phyloP scores from a whole-genome alignment of 768 basidiomycete species.

The Ramaria sp. region DNA sequence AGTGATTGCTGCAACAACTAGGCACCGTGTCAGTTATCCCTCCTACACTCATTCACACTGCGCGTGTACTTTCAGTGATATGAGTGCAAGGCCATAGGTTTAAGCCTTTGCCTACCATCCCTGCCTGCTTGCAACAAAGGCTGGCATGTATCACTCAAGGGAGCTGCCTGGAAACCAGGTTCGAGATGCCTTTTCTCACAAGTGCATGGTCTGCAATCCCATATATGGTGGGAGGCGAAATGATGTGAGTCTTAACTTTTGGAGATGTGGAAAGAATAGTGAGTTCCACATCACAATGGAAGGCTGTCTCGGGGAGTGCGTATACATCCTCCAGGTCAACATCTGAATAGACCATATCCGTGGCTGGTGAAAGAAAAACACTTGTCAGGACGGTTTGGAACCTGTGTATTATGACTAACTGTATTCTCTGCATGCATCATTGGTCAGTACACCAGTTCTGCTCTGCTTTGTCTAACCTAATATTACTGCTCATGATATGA shows the following conservation, averaged over 20 bases:
- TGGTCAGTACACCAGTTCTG: too few species aligned
- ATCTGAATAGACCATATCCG: conserved; percentile 21
- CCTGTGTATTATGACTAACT: background rate
- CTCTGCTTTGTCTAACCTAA: background rate
- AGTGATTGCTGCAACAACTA: conserved; percentile 22
- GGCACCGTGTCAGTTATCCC: background rate
- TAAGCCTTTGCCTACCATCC: too few species aligned
- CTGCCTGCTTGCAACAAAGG: too few species aligned
- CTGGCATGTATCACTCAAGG: conserved; percentile 16
- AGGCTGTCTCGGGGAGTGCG: too few species aligned
- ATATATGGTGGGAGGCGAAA: too few species aligned
- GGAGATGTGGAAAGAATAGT: conserved; percentile 36
- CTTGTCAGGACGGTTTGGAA: too few species aligned
- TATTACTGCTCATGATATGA: background rate
- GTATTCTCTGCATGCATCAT: too few species aligned
- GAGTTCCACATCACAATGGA: conserved; percentile 42
- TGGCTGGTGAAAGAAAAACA: background rate
- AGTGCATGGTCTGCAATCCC: too few species aligned
- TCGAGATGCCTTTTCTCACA: too few species aligned
- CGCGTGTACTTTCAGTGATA: conserved; percentile 22
- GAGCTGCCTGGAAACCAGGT: conserved; percentile 26
- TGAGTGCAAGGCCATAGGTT: conserved; percentile 53
- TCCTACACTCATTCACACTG: too few species aligned
- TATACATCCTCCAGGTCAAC: conserved; percentile 35
- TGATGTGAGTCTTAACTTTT: too few species aligned